Conservation (phyloP, 78 protist species). For the Dictyostelium firmibasis region DNA sequence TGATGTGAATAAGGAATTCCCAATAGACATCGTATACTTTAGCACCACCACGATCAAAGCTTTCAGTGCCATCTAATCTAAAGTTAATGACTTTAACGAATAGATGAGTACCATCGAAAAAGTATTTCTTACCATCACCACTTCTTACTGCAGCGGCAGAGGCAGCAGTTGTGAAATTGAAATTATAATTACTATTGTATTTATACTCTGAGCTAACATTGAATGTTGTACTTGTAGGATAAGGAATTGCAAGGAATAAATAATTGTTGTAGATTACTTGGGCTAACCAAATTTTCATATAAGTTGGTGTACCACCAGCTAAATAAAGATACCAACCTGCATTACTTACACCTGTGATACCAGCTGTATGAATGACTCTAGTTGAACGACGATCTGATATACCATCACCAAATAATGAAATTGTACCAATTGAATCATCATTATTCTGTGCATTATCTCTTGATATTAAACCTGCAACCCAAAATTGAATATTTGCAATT, state of each 20-base stretch:
- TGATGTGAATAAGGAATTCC: conserved; percentile 7
- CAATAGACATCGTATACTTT: conserved; percentile 14
- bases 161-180: neutral
- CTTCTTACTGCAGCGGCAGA: conserved; percentile 24
- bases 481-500: conserved; percentile 13
- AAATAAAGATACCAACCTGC: conserved; percentile 43
- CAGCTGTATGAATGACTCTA: conserved; percentile 14
- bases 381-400: conserved; percentile 5
- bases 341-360: conserved; percentile 49
- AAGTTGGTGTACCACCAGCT: conserved; percentile 7
- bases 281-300: neutral
- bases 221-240: conserved; percentile 12
- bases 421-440: conserved; percentile 1
- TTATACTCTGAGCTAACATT: neutral
- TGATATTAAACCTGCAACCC: neutral
- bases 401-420: conserved; percentile 17
- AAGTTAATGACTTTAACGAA: conserved; percentile 19
- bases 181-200: neutral
- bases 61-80: neutral
- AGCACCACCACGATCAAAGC: conserved; percentile 21
- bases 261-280: conserved; percentile 15
- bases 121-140: conserved; percentile 47
- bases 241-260: conserved; percentile 22
- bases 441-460: neutral
- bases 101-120: conserved; percentile 38